Evolutionary conservation across 345 rosid genomes (phyloP).

Genomic region (Salix dunnii): DNA sequence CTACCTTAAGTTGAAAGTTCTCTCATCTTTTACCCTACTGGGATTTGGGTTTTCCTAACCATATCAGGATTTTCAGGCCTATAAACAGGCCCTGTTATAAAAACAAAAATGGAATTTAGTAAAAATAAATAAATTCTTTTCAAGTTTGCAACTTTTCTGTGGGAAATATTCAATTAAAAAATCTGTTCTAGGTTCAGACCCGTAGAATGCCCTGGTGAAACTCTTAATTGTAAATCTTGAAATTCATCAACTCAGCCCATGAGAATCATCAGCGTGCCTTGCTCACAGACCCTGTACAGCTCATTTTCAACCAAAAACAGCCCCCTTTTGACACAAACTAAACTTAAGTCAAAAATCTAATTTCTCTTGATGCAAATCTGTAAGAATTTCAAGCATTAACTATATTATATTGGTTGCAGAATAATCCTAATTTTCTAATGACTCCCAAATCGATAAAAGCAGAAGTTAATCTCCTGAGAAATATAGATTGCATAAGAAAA

Average conservation of each 20-base stretch:
- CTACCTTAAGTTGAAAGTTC: not conserved
- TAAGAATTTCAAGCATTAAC: not conserved
- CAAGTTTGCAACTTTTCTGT: too few species aligned
- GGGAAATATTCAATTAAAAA: too few species aligned
- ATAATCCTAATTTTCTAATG: not conserved
- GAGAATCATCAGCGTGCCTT: not conserved
- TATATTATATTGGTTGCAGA: not conserved
- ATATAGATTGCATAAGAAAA: too few species aligned
- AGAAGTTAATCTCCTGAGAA: not conserved
- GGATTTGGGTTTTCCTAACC: not conserved
- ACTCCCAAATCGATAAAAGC: not conserved
- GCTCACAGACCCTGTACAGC: not conserved
- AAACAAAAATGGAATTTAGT: too few species aligned
- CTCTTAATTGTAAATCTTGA: not conserved
- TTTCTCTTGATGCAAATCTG: not conserved
- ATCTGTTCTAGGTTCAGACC: not conserved
- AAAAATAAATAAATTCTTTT: too few species aligned
- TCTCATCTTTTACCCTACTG: not conserved
- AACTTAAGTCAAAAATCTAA: not conserved
- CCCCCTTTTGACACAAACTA: not conserved
- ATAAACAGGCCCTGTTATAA: too few species aligned
- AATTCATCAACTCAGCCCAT: not conserved
- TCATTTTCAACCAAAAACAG: not conserved
- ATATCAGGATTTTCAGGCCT: too few species aligned
- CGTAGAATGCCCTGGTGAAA: not conserved